These are phyloP conservation scores for Talaromyces stipitatus DNA, from an alignment of 495 filamentous ascomycete genomes.

Conservation along the genomic window DNA sequence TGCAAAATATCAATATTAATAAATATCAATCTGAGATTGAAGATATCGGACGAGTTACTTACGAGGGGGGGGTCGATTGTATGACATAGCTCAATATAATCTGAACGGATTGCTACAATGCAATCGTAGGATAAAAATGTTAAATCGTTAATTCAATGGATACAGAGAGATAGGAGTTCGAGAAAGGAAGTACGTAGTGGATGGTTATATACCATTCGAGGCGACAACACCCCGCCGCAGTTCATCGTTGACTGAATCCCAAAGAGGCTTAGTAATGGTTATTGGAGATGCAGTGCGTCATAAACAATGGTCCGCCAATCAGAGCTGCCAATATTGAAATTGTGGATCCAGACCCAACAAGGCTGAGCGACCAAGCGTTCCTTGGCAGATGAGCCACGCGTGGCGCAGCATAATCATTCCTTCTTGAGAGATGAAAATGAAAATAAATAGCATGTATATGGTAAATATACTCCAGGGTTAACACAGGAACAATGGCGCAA, in stretches of 20 bases:
- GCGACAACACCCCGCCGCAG: not conserved
- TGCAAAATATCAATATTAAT: not conserved
- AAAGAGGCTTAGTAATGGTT: not conserved
- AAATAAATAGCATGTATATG: no score
- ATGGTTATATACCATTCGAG: not conserved
- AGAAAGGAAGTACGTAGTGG: not conserved
- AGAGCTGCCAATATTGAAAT: not conserved
- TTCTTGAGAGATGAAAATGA: no score
- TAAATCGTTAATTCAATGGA: not conserved
- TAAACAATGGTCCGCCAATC: not conserved
- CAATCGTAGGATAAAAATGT: not conserved
- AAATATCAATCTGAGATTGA: not conserved
- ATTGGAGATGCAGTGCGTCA: not conserved
- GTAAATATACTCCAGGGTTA: no score
- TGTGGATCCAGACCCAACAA: not conserved
- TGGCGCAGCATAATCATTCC: slow-evolving; percentile 1
- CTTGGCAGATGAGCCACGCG: not conserved
- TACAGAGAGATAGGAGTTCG: not conserved
- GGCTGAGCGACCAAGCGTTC: not conserved
- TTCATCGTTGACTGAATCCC: not conserved
- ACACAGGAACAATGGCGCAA: no score
- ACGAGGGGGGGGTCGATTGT: slow-evolving; percentile 6
- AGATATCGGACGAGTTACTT: not conserved
- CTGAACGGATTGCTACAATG: not conserved
- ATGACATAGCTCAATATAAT: not conserved